Evolutionary conservation across 2,329 filamentous ascomycete genomes (phyloP).

Genomic region (Penicillium sp.): DNA sequence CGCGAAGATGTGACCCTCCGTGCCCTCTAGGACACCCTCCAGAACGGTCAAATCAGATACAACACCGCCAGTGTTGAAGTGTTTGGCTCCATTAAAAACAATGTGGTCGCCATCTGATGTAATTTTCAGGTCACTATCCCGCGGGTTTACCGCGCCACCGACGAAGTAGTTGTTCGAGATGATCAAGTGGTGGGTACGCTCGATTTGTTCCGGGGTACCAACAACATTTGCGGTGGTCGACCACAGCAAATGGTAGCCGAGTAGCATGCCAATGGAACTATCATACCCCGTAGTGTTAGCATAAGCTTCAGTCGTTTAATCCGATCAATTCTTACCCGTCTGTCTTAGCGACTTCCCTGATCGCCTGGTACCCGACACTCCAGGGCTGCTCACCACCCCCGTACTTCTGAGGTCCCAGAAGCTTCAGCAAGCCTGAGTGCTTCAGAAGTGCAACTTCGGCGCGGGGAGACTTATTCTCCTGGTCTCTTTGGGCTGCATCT

Average conservation of each 20-base stretch:
- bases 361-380: slow-evolving; percentile 58
- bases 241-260: slow-evolving; percentile 67
- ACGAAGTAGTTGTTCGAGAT: slow-evolving; percentile 66
- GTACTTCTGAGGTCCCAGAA: slow-evolving; percentile 52
- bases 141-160: slow-evolving; percentile 65
- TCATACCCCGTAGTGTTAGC: neutral
- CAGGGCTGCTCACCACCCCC: slow-evolving; percentile 56
- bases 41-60: slow-evolving; percentile 66
- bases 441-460: slow-evolving; percentile 56
- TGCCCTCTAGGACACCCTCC: slow-evolving; percentile 61
- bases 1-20: slow-evolving; percentile 63
- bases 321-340: slow-evolving; percentile 52
- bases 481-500: slow-evolving; percentile 51
- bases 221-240: slow-evolving; percentile 61
- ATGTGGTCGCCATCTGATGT: slow-evolving; percentile 55
- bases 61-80: slow-evolving; percentile 68
- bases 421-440: slow-evolving; percentile 50
- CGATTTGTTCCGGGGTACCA: slow-evolving; percentile 60
- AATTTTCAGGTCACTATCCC: slow-evolving; percentile 62
- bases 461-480: slow-evolving; percentile 53
- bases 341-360: slow-evolving; percentile 63
- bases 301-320: neutral
- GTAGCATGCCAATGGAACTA: slow-evolving; percentile 63
- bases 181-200: slow-evolving; percentile 58
- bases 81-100: slow-evolving; percentile 63